Base-by-base conservation (phyloP, 495 filamentous ascomycete species). In the Xylaria intraflava region DNA sequence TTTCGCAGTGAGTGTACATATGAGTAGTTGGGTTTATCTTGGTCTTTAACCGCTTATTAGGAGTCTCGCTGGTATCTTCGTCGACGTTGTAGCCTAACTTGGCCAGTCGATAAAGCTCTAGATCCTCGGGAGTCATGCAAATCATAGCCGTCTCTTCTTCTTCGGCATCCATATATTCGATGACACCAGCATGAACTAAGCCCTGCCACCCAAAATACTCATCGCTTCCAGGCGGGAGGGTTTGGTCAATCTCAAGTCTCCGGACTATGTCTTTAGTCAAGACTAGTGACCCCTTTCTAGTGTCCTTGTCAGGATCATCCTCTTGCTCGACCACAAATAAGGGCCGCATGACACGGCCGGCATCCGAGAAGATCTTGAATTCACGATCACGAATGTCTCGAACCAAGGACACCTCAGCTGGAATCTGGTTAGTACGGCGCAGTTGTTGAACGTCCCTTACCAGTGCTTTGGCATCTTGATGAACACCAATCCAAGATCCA, bases 131-230 rank as follows among this genome's bases (percentile, higher is more conserved):
- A 0, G 90, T 90, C 93, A 99, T 97, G 64, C 90, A 86, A 60
- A 99, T 99, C 94, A 97, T 99, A 42, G 91, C 84, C 0, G 89
- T 91, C 69, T 99, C 94, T 59, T 99, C 93, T 69, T 99, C 93
- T 63, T 99, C 94, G 0, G 94, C 93, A 67, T 99, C 93, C 3
- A 99, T 82, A 61, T 92, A 96, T 62, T 99, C 93, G 23, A 98
- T 85, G 1, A 85, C 86, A 59, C 93, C 93, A 8, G 78, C 79
- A 39, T 82, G 78, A 17, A 95, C 77, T 24, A 99, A 71, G 1
- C 88, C 89, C 52, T 89, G 77, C 90, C 93, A 98, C 57, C 90
- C 92, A 59, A 86, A 92, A 46, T 82, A 83, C 11, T 80, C 77
- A 29, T 83, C 78, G 33, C 79, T 75, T 31, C 80, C 78, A 1